Evolutionary conservation across 768 basidiomycete species (phyloP).

Genomic region (Mycena indigotica): DNA sequence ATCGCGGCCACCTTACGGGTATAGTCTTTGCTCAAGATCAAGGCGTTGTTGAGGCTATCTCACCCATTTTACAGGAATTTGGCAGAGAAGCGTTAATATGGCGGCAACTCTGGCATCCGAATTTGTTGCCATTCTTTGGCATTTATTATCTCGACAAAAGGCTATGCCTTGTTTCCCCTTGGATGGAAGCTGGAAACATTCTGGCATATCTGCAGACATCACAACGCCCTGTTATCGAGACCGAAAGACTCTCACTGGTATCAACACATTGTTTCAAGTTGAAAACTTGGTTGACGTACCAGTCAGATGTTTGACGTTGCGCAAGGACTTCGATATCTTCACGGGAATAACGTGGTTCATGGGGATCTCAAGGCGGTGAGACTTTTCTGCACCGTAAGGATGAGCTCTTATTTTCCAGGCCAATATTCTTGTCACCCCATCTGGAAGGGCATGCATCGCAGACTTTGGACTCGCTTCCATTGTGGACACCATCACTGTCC

Average conservation of each 20-base stretch:
- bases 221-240: neutral
- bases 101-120: conserved; percentile 25
- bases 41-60: too few relatives aligned
- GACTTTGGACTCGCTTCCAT: conserved; percentile 50
- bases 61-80: conserved; percentile 15
- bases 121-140: conserved; percentile 27
- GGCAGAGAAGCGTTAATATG: conserved; percentile 25
- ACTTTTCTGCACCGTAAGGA: neutral
- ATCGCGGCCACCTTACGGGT: too few relatives aligned
- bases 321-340: conserved; percentile 23
- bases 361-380: conserved; percentile 27
- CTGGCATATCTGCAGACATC: conserved; percentile 17
- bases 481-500: conserved; percentile 23
- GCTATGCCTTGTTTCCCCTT: conserved; percentile 29
- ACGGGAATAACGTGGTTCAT: conserved; percentile 21
- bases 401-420: conserved; percentile 27
- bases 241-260: conserved; percentile 7
- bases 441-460: conserved; percentile 47
- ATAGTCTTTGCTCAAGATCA: too few relatives aligned
- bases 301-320: conserved; percentile 21
- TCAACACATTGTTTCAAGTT: neutral
- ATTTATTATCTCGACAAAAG: conserved; percentile 19
- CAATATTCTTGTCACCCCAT: conserved; percentile 48
- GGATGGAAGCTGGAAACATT: conserved; percentile 35
- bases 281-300: neutral